These are phyloP conservation scores for Mucor irregularis DNA, from an alignment of 371 early-diverging fungal species.

Conservation along the genomic window DNA sequence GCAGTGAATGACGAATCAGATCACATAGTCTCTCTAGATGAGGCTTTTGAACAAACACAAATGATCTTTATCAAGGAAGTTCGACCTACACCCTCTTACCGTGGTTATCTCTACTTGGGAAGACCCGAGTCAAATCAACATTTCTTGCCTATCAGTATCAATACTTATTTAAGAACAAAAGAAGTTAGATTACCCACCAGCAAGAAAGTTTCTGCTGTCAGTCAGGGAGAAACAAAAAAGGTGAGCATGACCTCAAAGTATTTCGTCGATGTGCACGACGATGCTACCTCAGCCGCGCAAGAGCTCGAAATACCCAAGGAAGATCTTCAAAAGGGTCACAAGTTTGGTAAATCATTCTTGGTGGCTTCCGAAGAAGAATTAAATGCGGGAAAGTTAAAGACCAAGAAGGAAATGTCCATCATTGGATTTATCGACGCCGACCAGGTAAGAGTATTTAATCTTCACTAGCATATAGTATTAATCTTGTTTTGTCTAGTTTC, in stretches of 20 bases:
- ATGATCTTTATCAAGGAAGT: slow-evolving; percentile 56
- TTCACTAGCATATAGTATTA: too few species aligned
- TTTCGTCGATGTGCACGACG: slow-evolving; percentile 12
- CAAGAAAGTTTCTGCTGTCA: slow-evolving; percentile 63
- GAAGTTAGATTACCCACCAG: slow-evolving; percentile 49
- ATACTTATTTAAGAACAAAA: slow-evolving; percentile 60
- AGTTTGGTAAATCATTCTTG: slow-evolving; percentile 70
- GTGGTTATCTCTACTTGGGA: slow-evolving; percentile 58
- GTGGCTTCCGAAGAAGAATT: slow-evolving; percentile 63
- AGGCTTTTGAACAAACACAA: slow-evolving; percentile 50
- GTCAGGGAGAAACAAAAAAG: slow-evolving; percentile 46
- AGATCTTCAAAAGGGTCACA: slow-evolving; percentile 64
- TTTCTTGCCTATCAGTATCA: slow-evolving; percentile 52
- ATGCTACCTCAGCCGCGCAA: slow-evolving; percentile 17
- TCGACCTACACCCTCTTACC: slow-evolving; percentile 56
- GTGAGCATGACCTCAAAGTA: slow-evolving; percentile 53
- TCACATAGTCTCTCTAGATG: slow-evolving; percentile 40
- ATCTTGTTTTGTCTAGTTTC: slow-evolving; percentile 40
- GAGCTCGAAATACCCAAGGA: slow-evolving; percentile 40
- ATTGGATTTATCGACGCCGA: slow-evolving; percentile 54
- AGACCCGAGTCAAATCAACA: slow-evolving; percentile 35
- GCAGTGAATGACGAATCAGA: too few species aligned
- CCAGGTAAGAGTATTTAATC: not conserved
- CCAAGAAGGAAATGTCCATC: slow-evolving; percentile 60
- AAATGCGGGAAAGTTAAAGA: slow-evolving; percentile 55